phyloP scores from a whole-genome alignment of 148 eudicot species.

The Cornus controversa region DNA sequence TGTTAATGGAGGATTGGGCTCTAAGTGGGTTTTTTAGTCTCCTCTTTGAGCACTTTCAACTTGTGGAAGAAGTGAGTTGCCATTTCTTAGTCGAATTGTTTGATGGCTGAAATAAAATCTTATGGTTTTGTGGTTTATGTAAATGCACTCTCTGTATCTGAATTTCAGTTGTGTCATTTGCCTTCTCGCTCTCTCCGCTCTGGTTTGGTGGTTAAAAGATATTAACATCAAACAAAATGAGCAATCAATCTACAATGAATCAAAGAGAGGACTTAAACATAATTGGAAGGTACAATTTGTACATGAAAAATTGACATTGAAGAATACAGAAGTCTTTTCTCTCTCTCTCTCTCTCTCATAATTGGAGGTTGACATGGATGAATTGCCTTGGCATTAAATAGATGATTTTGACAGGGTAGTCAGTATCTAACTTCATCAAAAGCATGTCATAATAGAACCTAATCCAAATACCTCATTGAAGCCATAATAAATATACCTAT shows the following conservation, averaged over 20 bases:
- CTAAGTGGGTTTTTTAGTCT: conserved; percentile 14
- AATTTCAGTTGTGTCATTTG: no score
- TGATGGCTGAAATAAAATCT: background rate
- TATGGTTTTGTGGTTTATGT: background rate
- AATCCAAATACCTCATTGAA: conserved; percentile 11
- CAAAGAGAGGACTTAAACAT: no score
- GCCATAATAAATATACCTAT: background rate
- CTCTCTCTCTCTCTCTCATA: no score
- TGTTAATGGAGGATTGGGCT: conserved; percentile 6
- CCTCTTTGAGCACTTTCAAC: background rate
- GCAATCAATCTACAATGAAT: background rate
- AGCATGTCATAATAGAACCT: background rate
- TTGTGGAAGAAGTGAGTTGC: background rate
- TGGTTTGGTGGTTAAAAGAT: no score
- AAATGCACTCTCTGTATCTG: background rate
- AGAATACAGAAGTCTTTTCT: no score
- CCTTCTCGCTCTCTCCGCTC: no score
- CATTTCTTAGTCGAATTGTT: background rate
- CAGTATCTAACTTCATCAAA: background rate
- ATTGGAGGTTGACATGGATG: background rate
- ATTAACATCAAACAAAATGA: background rate
- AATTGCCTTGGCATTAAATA: background rate
- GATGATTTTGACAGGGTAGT: background rate
- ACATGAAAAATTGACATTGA: no score
- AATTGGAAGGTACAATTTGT: no score